Evolutionary conservation across 2,329 filamentous ascomycete species (phyloP).

Genomic region (Colletotrichum endophyticum): DNA sequence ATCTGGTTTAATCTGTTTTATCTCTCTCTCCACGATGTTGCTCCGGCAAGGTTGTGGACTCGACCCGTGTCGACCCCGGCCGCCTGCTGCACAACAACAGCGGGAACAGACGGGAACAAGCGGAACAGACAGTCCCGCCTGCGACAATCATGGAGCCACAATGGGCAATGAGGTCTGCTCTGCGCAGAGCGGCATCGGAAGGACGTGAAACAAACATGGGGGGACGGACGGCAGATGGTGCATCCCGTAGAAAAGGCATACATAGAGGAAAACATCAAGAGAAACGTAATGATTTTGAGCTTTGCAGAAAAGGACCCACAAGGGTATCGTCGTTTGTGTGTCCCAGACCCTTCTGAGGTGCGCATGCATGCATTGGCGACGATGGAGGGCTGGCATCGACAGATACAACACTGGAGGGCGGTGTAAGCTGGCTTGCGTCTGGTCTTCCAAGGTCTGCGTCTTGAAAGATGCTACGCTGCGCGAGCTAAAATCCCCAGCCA

Average conservation of each 20-base stretch:
- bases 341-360: not conserved
- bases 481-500: not conserved
- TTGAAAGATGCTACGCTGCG: not conserved
- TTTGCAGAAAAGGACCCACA: not conserved
- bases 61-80: not conserved
- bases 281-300: not conserved
- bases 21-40: not conserved
- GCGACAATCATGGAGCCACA: not conserved
- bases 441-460: not conserved
- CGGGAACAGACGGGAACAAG: not conserved
- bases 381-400: not conserved
- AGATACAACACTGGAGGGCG: not conserved
- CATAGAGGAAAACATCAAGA: not conserved
- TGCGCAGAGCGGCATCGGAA: not conserved
- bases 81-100: not conserved
- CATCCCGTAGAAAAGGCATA: not conserved
- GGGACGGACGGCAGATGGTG: not conserved
- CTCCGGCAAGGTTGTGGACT: not conserved
- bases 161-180: not conserved
- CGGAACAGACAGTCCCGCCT: not conserved
- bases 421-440: not conserved
- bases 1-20: not conserved
- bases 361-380: not conserved
- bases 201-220: slow-evolving; percentile 6
- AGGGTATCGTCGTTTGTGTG: not conserved